These are phyloP conservation scores for Ailanthus altissimus DNA, from an alignment of 345 rosid genomes.

Conservation along the genomic window DNA sequence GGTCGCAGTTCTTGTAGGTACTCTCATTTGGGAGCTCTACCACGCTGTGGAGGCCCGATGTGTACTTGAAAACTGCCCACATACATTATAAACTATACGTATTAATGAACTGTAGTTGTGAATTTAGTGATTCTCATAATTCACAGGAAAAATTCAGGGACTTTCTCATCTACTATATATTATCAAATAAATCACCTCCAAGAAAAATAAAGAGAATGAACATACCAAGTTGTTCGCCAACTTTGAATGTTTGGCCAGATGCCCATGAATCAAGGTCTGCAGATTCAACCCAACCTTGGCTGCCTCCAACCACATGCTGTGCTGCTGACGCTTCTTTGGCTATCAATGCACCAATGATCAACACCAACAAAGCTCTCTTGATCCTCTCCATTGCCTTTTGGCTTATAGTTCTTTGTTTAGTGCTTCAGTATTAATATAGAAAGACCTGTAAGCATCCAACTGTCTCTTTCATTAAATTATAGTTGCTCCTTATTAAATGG, in stretches of 20 bases:
- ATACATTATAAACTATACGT: neutral
- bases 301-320: slow-evolving; percentile 76
- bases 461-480: slow-evolving; percentile 14
- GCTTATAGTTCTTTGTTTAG: neutral
- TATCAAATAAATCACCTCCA: no score
- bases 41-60: slow-evolving; percentile 76
- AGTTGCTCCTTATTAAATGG: neutral
- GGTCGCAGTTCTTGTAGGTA: slow-evolving; percentile 80
- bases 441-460: neutral
- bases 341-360: slow-evolving; percentile 41
- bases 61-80: slow-evolving; percentile 71
- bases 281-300: slow-evolving; percentile 90
- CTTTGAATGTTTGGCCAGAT: slow-evolving; percentile 66
- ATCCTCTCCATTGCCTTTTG: neutral
- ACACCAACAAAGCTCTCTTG: slow-evolving; percentile 26
- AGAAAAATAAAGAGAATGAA: neutral
- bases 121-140: no score
- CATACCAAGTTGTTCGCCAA: slow-evolving; percentile 80
- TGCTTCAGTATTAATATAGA: slow-evolving; percentile 25
- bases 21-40: slow-evolving; percentile 70
- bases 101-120: no score
- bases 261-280: slow-evolving; percentile 75
- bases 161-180: neutral
- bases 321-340: slow-evolving; percentile 44
- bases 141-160: no score